Evolutionary conservation across 805 yeast species (phyloP).

Genomic region (Ogataea glucozyma): DNA sequence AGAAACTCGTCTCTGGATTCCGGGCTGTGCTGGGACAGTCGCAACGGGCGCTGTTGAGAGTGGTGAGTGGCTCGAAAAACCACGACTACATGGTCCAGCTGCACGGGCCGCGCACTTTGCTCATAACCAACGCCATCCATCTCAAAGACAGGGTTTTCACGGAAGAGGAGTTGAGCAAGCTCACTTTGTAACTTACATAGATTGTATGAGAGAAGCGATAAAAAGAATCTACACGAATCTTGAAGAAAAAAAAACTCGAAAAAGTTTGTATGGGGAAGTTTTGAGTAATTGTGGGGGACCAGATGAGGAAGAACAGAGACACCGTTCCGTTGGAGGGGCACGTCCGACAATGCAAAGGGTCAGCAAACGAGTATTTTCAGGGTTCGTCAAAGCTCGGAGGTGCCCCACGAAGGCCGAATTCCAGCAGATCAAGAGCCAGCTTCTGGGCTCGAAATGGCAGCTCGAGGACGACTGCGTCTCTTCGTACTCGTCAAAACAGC

Average conservation of each 20-base stretch:
- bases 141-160: slow-evolving; percentile 27
- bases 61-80: slow-evolving; percentile 23
- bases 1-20: neutral
- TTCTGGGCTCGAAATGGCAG: slow-evolving; percentile 26
- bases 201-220: neutral
- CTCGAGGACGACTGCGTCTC: slow-evolving; percentile 32
- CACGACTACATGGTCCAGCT: slow-evolving; percentile 30
- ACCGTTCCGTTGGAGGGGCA: too few relatives aligned
- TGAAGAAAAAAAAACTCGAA: neutral
- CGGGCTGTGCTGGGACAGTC: neutral
- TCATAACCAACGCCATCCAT: slow-evolving; percentile 31
- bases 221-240: neutral
- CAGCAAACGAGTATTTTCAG: neutral
- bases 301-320: too few relatives aligned
- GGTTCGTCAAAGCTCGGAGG: slow-evolving; percentile 7
- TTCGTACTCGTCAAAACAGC: slow-evolving; percentile 28
- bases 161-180: slow-evolving; percentile 25
- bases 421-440: slow-evolving; percentile 12
- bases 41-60: slow-evolving; percentile 9
- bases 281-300: too few relatives aligned
- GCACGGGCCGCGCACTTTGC: slow-evolving; percentile 35
- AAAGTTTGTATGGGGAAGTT: neutral
- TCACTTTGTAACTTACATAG: slow-evolving; percentile 11
- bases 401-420: slow-evolving; percentile 13
- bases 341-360: neutral